Evolutionary conservation across 768 basidiomycete genomes (phyloP).

Genomic region (Krasilnikovozyma curviuscula): DNA sequence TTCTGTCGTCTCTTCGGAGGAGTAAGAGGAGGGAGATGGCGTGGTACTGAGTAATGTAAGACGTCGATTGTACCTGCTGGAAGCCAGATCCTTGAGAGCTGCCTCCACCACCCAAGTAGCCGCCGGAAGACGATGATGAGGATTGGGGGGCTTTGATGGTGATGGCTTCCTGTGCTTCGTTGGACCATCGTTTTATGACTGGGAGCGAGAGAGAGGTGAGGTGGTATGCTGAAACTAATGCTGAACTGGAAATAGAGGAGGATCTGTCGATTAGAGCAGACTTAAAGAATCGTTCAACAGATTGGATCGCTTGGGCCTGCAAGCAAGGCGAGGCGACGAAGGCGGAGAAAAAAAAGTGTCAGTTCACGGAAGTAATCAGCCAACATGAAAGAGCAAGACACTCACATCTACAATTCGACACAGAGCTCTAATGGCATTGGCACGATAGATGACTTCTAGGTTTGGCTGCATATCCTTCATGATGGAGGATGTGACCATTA

Average conservation of each 20-base stretch:
- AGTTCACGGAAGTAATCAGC: constrained; percentile 10
- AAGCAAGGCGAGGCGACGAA: background rate
- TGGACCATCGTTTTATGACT: constrained; percentile 97
- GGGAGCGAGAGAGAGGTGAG: constrained; percentile 83
- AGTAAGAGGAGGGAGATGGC: constrained; percentile 80
- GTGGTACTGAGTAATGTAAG: constrained; percentile 91
- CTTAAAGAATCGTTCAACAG: constrained; percentile 97
- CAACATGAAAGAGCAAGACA: constrained; percentile 18
- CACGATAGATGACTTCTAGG: constrained; percentile 92
- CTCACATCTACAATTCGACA: constrained; percentile 93
- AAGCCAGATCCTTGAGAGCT: constrained; percentile 26
- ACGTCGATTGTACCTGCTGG: constrained; percentile 68
- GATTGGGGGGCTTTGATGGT: constrained; percentile 56
- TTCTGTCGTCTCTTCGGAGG: constrained; percentile 91
- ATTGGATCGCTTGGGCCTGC: constrained; percentile 63
- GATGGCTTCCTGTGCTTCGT: constrained; percentile 92
- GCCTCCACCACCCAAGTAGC: constrained; percentile 30
- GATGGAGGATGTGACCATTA: constrained; percentile 98
- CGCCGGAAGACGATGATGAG: constrained; percentile 29
- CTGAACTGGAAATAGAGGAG: constrained; percentile 84
- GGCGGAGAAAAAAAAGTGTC: background rate
- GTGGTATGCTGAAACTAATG: constrained; percentile 92
- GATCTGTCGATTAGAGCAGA: constrained; percentile 95
- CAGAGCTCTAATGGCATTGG: constrained; percentile 89
- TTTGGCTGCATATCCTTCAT: constrained; percentile 99